Evolutionary conservation across 805 yeast genomes (phyloP), one percentile per base, ranked within the genome.

Genomic region (Yamadazyma ubonensis): DNA sequence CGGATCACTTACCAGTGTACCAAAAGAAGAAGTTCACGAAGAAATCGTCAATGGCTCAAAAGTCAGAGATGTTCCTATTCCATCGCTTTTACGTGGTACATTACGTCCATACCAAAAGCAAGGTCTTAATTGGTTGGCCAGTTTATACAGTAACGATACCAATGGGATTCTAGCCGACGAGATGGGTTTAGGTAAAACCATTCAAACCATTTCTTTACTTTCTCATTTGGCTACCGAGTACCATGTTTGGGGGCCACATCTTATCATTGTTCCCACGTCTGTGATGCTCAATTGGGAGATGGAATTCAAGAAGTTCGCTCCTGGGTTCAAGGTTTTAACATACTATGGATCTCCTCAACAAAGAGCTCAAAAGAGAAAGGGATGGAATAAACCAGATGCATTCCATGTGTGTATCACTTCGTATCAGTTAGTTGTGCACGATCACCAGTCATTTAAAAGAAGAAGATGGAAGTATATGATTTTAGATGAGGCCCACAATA

Each of bases 251-350:
- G 99, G 99, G 0, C 99, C 99, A 0, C 99, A 93, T 67, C 68
- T 93, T 39, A 90, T 93, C 63, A 82, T 93, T 44, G 99, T 93
- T 4, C 99, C 99, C 3, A 93, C 99, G 0, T 87, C 96, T 11
- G 99, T 93, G 6, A 81, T 93, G 81, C 76, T 93, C 39, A 93
- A 93, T 57, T 93, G 99, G 99, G 99, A 93, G 60, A 91, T 95
- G 97, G 99, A 93, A 57, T 90, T 93, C 65, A 93, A 95, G 55
- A 79, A 96, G 53, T 93, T 93, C 70, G 97, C 97, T 0, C 99
- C 99, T 0, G 99, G 99, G 0, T 85, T 93, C 60, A 91, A 95
- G 60, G 93, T 93, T 2, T 58, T 93, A 58, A 93, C 98, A 0
- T 93, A 93, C 60, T 93, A 91, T 54, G 99, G 99, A 0, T 82